Evolutionary conservation across 768 basidiomycete species (phyloP), one percentile per base, ranked within the genome.

Genomic region (Mrakia hoshinonis): DNA sequence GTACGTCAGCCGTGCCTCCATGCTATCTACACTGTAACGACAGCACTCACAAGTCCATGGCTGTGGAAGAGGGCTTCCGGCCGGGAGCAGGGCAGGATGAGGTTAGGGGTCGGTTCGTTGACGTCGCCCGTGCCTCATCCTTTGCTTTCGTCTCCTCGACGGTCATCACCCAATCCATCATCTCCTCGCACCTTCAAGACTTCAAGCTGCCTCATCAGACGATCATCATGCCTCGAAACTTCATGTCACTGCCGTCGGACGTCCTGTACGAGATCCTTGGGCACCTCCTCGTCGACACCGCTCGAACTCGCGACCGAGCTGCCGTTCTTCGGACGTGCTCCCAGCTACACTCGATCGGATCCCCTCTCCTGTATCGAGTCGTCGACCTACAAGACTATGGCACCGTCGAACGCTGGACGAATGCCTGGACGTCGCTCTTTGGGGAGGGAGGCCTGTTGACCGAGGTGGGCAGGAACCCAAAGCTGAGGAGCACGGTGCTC

Each of bases 31-130:
- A 55, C 5, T 13, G 26, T 7, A 15, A 60, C 12, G 55, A 34
- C 29, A 22, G 31, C 12, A 36, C 58, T 61, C 58, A 61, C 58
- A 61, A 61, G 36, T 61, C 58, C 58, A 61, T 61, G 18, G 4
- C n/a, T 12, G 6, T 20, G 18, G 22, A 18, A 61, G 4, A 34
- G 15, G 20, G 58, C 31, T 36, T 36, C 4, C 31, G 15, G 13
- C 34, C 31, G 6, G 9, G 18, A 22, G 22, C n/a, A 39, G 58
- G 18, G 24, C 34, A n/a, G 34, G 58, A 61, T 13, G 29, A 10
- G 18, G 58, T 61, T 18, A 22, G 58, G 34, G 58, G 20, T 18
- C 18, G 36, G 20, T 11, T 5, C 15, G 22, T 18, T 31, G 58
- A 36, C 58, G 58, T 36, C 15, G 58, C 34, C 36, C 29, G 22